phyloP scores from a whole-genome alignment of 176 grass and related monocot genomes.

The Coix lacrymajobi region DNA sequence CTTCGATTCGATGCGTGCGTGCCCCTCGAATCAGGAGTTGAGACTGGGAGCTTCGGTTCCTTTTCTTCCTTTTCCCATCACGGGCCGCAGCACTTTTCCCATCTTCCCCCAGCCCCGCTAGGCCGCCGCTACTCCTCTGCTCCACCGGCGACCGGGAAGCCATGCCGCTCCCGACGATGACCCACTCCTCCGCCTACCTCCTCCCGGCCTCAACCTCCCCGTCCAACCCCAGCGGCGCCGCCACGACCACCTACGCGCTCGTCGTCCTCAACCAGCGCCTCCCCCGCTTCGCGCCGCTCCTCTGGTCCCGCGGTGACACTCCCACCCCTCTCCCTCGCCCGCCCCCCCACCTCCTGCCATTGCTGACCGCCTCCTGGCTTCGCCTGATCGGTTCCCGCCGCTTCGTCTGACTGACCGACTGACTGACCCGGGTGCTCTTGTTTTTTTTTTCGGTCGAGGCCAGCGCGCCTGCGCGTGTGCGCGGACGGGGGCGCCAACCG shows the following conservation, averaged over 20 bases:
- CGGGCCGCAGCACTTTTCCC: neutral
- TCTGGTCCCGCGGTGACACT: constrained; percentile 62
- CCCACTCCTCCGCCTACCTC: constrained; percentile 67
- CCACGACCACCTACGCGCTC: constrained; percentile 43
- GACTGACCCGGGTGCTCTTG: neutral
- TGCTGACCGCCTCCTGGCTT: neutral
- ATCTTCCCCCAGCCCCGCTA: neutral
- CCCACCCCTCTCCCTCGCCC: neutral
- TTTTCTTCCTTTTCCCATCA: neutral
- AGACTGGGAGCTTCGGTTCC: neutral
- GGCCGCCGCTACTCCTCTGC: neutral
- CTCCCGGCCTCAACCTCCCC: constrained; percentile 14
- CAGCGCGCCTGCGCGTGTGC: constrained; percentile 71
- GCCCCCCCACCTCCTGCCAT: neutral
- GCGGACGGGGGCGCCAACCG: constrained; percentile 92
- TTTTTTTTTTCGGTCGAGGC: neutral
- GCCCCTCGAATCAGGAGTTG: neutral
- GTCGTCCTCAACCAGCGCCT: constrained; percentile 89
- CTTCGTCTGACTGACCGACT: too few relatives aligned
- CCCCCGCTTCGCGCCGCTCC: constrained; percentile 68
- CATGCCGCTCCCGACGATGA: constrained; percentile 45
- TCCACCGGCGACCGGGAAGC: neutral
- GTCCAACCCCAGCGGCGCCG: neutral
- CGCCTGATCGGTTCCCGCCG: neutral
- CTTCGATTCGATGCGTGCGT: too few relatives aligned